These are phyloP conservation scores for Amauroascus verrucosus DNA, from an alignment of 2,329 filamentous ascomycete species.

Conservation along the genomic window DNA sequence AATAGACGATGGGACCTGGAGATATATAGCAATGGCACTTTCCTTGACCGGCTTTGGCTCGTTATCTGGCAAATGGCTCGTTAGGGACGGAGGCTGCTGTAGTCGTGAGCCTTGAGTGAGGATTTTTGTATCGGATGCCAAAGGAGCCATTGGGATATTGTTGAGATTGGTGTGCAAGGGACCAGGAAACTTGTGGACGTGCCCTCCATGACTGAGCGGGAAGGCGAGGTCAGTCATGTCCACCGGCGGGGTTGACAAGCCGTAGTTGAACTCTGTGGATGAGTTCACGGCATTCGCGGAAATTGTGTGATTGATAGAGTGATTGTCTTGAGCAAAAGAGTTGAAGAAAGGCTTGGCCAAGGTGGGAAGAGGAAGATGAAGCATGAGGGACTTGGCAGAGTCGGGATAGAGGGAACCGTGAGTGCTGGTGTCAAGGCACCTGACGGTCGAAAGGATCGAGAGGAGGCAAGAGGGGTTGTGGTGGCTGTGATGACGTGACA, in stretches of 20 bases:
- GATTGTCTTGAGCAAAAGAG: not conserved
- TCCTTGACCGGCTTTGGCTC: conserved; percentile 20
- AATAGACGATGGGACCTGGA: conserved; percentile 67
- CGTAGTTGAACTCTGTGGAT: conserved; percentile 19
- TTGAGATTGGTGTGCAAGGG: conserved; percentile 11
- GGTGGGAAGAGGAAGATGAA: conserved; percentile 6
- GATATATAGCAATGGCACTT: conserved; percentile 39
- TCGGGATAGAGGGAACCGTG: too few species aligned
- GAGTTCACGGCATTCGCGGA: conserved; percentile 2
- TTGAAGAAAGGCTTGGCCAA: not conserved
- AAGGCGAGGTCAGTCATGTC: conserved; percentile 35
- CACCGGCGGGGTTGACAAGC: conserved; percentile 33
- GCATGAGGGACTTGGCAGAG: too few species aligned
- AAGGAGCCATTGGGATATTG: conserved; percentile 13
- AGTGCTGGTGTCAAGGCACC: too few species aligned
- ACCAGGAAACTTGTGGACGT: conserved; percentile 17
- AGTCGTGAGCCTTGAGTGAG: conserved; percentile 15
- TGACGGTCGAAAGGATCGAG: too few species aligned
- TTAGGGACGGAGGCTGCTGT: conserved; percentile 20
- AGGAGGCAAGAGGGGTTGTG: not conserved
- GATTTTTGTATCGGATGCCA: not conserved
- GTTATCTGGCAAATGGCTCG: conserved; percentile 20
- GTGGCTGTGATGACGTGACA: not conserved
- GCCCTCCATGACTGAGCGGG: conserved; percentile 25
- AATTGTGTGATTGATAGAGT: not conserved